Base-by-base conservation (phyloP, 225 moss, liverwort and hornwort species). In the Thuidium tamariscinum region DNA sequence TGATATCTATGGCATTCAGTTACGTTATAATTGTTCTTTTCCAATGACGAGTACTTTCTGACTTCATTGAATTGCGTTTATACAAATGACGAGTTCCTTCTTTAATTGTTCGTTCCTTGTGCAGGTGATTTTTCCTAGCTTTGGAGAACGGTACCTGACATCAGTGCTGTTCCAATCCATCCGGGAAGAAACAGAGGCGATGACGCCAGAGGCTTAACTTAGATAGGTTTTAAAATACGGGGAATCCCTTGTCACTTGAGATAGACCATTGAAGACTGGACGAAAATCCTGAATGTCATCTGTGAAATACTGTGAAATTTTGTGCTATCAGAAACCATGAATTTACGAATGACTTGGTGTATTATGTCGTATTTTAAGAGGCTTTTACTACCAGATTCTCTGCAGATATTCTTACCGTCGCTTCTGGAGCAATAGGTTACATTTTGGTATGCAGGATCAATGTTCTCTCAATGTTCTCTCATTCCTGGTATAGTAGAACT, bases 71-170 rank as follows among this genome's bases (percentile, higher is more conserved):
- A 30, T 44, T 54, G 30, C 26, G 25, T 52, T 36, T 51, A 32
- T 77, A 12, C 34, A 79, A 61, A 32, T 44, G 56, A 42, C 30
- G 22, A 78, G 39, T 57, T 23, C 39, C 67, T 66, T 74, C 18
- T 88, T 16, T 73, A 56, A 34, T 74, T 67, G 78, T 65, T 62
- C 60, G 16, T 74, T 77, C 71, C 20, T 57, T 44, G 27, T 85
- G 82, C 95, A 98, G 94, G 95, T 96, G 52, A 61, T 98, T 77
- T 89, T 98, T 42, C 94, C 98, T 71, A 98, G 94, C 91, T 98
- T 98, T 91, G 96, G 96, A 89, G 96, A 98, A 84, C 92, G 95
- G 51, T 96, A 96, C 83, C 87, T 98, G 74, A 95, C 98, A 42
- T 95, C 96, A 60, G 95, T 96, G 65, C 82, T 98, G 37, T 98